phyloP scores from a whole-genome alignment of 1,284 basidiomycete species.

The Ganoderma sinense region DNA sequence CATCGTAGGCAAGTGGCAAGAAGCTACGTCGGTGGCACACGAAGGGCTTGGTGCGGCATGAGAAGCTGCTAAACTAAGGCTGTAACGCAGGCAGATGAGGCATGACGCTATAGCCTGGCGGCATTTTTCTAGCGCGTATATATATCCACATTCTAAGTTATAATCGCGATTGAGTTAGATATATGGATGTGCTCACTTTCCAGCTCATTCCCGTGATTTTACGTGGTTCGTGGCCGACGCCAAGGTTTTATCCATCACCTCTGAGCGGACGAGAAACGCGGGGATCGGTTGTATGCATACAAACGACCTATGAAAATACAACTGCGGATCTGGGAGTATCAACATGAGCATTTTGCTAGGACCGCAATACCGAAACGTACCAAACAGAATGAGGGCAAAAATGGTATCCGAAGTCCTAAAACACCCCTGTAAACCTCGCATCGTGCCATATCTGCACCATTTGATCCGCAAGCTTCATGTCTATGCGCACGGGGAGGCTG shows the following conservation, averaged over 20 bases:
- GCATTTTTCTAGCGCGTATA: background rate
- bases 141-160: background rate
- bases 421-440: slow-evolving; percentile 52
- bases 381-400: background rate
- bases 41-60: background rate
- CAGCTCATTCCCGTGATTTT: background rate
- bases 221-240: no score
- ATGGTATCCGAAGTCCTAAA: slow-evolving; percentile 8
- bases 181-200: background rate
- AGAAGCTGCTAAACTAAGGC: background rate
- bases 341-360: background rate
- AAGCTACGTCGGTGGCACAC: background rate
- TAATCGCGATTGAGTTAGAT: background rate
- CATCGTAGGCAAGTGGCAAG: no score
- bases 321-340: background rate
- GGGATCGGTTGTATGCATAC: background rate
- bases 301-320: background rate
- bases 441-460: slow-evolving; percentile 72
- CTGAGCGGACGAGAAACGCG: background rate
- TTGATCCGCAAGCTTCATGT: slow-evolving; percentile 72
- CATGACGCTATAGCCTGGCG: background rate
- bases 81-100: background rate
- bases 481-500: slow-evolving; percentile 43
- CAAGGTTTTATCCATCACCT: no score
- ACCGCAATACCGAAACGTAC: background rate